A percentile compares a stretch with the other conserved stretches of the same genome.
Conservation (phyloP, 805 yeast species). For the Starmera pachycereana region DNA sequence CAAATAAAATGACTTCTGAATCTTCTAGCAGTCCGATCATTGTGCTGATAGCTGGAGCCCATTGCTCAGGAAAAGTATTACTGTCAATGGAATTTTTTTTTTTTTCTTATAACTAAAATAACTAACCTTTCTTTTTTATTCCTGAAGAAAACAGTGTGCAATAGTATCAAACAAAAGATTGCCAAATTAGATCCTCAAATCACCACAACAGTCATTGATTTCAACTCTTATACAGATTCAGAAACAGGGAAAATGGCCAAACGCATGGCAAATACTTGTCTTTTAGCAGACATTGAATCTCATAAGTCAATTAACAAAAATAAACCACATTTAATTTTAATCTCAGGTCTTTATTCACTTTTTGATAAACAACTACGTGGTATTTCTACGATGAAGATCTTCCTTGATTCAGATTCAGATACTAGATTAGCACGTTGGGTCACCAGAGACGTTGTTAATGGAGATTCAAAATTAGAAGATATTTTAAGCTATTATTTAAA, state of each 20-base stretch:
- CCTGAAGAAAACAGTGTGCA: constrained; percentile 22
- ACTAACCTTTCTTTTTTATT: constrained; percentile 7
- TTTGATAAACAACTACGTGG: constrained; percentile 47
- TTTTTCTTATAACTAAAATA: too few species aligned
- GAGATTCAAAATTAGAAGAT: constrained; percentile 15
- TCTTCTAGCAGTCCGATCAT: constrained; percentile 16
- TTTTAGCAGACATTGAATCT: too few species aligned
- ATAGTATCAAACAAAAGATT: constrained; percentile 25
- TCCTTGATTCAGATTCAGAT: constrained; percentile 79
- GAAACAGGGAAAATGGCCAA: constrained; percentile 3
- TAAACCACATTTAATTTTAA: constrained; percentile 26
- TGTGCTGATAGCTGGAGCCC: constrained; percentile 53
- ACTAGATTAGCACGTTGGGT: constrained; percentile 77
- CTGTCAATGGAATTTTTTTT: too few species aligned
- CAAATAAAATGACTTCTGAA: too few species aligned
- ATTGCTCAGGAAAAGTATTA: constrained; percentile 43
- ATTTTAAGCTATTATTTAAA: constrained; percentile 38
- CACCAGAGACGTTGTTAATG: constrained; percentile 19
- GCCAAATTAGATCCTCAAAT: constrained; percentile 3
- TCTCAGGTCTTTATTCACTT: constrained; percentile 76
- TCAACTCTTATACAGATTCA: constrained; percentile 29
- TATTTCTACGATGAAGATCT: constrained; percentile 56
- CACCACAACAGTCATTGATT: constrained; percentile 23
- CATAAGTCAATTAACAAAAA: too few species aligned
- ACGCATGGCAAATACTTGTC: too few species aligned